phyloP scores from a whole-genome alignment of 345 rosid species.

The Cardiospermum halicacabum region DNA sequence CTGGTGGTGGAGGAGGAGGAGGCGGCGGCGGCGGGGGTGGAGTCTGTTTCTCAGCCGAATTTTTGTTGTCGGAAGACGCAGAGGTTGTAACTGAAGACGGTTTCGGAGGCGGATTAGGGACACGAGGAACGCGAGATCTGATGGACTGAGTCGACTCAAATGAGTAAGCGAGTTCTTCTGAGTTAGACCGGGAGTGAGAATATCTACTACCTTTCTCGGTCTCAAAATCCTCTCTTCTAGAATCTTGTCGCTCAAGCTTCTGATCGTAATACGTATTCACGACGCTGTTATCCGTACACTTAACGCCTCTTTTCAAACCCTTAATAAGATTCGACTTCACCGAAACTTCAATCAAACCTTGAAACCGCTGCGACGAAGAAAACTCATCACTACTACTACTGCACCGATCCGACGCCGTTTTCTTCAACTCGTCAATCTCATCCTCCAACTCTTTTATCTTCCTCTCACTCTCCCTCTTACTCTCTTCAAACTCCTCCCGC shows the following conservation, averaged over 20 bases:
- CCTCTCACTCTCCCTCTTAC: constrained; percentile 30
- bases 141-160: constrained; percentile 48
- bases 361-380: constrained; percentile 71
- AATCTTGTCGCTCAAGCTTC: constrained; percentile 28
- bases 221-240: constrained; percentile 47
- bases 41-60: constrained; percentile 18
- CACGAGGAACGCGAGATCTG: constrained; percentile 74
- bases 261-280: constrained; percentile 12
- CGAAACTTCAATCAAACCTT: constrained; percentile 53
- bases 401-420: constrained; percentile 28
- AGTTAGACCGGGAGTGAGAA: constrained; percentile 48
- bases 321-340: constrained; percentile 46
- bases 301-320: constrained; percentile 39
- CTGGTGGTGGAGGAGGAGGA: constrained; percentile 24
- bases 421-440: constrained; percentile 49
- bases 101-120: constrained; percentile 92
- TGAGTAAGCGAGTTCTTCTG: constrained; percentile 52
- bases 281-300: constrained; percentile 27
- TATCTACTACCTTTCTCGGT: constrained; percentile 33
- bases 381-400: constrained; percentile 34
- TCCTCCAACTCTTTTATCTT: constrained; percentile 45
- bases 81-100: constrained; percentile 31
- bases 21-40: constrained; percentile 45
- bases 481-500: constrained; percentile 28
- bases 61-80: constrained; percentile 11